phyloP scores from a whole-genome alignment of 2,329 filamentous ascomycete genomes.

The Calonectria pseudoturangicola region DNA sequence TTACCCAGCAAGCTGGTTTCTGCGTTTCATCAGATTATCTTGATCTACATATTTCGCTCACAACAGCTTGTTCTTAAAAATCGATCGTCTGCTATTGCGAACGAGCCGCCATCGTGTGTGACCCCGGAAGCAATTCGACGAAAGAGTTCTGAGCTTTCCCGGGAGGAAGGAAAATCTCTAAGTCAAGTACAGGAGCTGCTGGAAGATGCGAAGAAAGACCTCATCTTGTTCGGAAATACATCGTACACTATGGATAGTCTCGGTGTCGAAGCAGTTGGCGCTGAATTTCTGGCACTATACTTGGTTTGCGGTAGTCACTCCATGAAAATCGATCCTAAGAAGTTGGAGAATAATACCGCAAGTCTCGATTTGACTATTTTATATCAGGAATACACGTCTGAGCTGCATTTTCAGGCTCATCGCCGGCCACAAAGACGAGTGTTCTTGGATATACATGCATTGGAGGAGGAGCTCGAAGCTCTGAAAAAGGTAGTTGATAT shows the following conservation, averaged over 20 bases:
- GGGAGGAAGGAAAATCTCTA: neutral
- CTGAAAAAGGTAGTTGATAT: neutral
- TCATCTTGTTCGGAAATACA: slow-evolving; percentile 10
- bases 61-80: neutral
- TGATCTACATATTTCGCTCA: slow-evolving; percentile 6
- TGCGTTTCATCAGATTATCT: slow-evolving; percentile 19
- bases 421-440: slow-evolving; percentile 14
- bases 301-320: slow-evolving; percentile 4
- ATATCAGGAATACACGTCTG: slow-evolving; percentile 17
- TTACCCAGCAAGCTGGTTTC: slow-evolving; percentile 1
- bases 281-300: neutral
- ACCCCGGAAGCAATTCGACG: neutral
- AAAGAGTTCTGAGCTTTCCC: neutral
- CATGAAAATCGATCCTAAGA: neutral
- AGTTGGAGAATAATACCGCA: neutral
- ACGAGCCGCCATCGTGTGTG: neutral
- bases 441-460: neutral
- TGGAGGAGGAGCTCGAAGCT: slow-evolving; percentile 13
- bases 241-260: slow-evolving; percentile 2
- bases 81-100: neutral
- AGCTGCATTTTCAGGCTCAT: slow-evolving; percentile 13
- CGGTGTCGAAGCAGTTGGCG: slow-evolving; percentile 9
- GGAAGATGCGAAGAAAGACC: slow-evolving; percentile 14
- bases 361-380: neutral
- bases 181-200: neutral